Percentiles rank a stretch among this genome's conserved stretches.
These are phyloP conservation scores for Nepenthes gracilis DNA, from an alignment of 148 eudicot genomes.

Conservation along the genomic window DNA sequence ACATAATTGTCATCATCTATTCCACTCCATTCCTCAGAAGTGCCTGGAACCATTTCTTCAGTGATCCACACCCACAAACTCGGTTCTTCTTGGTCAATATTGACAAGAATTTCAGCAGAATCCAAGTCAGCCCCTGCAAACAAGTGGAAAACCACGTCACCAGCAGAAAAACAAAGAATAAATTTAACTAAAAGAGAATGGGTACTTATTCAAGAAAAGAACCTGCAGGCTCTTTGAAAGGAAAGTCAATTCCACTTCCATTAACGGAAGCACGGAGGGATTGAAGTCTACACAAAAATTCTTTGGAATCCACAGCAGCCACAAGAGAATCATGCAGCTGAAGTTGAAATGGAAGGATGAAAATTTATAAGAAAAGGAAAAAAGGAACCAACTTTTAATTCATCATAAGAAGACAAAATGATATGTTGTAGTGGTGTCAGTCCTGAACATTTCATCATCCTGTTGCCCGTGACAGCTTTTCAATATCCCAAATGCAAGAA, in stretches of 20 bases:
- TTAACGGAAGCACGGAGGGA: slow-evolving; percentile 25
- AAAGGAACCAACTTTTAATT: neutral
- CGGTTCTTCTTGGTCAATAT: slow-evolving; percentile 62
- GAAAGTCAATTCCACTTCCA: slow-evolving; percentile 35
- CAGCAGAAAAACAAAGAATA: slow-evolving; percentile 3
- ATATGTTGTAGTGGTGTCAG: no score
- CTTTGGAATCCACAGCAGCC: slow-evolving; percentile 47
- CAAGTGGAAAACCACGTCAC: slow-evolving; percentile 1
- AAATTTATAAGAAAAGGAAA: neutral
- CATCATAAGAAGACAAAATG: no score
- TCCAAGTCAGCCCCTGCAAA: slow-evolving; percentile 49
- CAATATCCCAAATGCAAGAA: no score
- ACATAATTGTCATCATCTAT: slow-evolving; percentile 81
- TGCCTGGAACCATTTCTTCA: slow-evolving; percentile 64
- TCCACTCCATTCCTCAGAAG: slow-evolving; percentile 61
- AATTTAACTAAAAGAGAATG: neutral
- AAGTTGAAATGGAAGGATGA: slow-evolving; percentile 4
- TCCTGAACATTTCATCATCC: no score
- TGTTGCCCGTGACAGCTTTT: no score
- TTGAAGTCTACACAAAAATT: slow-evolving; percentile 40
- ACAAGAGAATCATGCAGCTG: slow-evolving; percentile 61
- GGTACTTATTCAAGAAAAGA: neutral
- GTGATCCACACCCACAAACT: slow-evolving; percentile 98
- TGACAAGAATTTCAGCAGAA: slow-evolving; percentile 52
- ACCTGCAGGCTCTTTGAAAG: slow-evolving; percentile 68